A percentile compares a stretch with the other conserved stretches of the same genome.
Evolutionary conservation across 371 early-diverging fungal genomes (phyloP).

Genomic region (Dichotomocladium elegans): DNA sequence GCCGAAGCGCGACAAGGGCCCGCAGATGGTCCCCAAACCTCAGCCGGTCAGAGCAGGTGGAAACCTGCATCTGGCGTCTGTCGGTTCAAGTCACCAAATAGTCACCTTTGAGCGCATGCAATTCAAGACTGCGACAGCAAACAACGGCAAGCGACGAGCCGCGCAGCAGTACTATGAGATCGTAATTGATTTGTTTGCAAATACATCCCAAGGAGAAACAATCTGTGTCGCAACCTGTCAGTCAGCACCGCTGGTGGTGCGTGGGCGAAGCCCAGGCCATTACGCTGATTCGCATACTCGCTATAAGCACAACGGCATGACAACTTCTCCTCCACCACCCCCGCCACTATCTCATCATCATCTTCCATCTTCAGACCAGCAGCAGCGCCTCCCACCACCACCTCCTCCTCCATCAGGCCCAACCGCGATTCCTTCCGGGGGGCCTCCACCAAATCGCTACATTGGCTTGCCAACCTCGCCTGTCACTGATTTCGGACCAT

Average conservation of each 20-base stretch:
- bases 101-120: constrained; percentile 82
- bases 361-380: neutral
- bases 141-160: constrained; percentile 75
- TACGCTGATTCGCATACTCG: constrained; percentile 51
- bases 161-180: constrained; percentile 81
- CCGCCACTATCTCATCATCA: neutral
- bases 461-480: constrained; percentile 19
- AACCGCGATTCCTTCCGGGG: neutral
- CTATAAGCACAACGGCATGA: constrained; percentile 1
- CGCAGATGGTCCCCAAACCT: constrained; percentile 63
- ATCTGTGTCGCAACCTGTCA: constrained; percentile 57
- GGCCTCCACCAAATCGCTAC: constrained; percentile 9
- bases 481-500: constrained; percentile 24
- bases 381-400: constrained; percentile 1
- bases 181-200: constrained; percentile 56
- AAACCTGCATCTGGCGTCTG: constrained; percentile 28
- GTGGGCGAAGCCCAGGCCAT: constrained; percentile 87
- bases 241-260: constrained; percentile 77
- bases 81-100: constrained; percentile 32
- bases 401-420: neutral
- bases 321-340: too few relatives aligned
- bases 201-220: constrained; percentile 40
- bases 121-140: constrained; percentile 87
- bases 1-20: constrained; percentile 84
- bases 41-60: constrained; percentile 48